Evolutionary conservation across 164 flowering plant genomes (phyloP).

Genomic region (Amborella trichopoda): DNA sequence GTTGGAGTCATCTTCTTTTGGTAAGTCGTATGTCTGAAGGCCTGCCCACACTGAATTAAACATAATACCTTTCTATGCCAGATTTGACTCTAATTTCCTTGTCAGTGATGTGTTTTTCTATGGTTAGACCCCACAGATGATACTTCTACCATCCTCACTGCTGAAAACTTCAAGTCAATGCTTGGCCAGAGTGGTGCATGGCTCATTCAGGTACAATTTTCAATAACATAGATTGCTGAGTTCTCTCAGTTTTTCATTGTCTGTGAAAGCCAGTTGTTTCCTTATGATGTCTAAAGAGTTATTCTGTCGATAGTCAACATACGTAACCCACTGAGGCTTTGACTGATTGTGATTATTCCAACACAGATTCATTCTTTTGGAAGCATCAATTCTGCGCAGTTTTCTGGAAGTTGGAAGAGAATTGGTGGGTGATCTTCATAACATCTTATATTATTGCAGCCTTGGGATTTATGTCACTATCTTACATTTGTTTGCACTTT

Average conservation of each 20-base stretch:
- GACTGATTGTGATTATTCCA: constrained; percentile 11
- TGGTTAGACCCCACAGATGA: constrained; percentile 24
- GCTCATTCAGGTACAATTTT: constrained; percentile 57
- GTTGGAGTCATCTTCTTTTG: constrained; percentile 30
- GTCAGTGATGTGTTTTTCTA: no score
- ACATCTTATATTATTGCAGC: neutral
- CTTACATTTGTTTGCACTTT: no score
- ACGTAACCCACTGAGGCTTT: no score
- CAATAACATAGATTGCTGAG: no score
- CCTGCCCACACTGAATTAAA: constrained; percentile 4
- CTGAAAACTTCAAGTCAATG: constrained; percentile 29
- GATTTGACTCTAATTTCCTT: no score
- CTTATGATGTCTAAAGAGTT: no score
- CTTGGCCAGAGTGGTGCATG: constrained; percentile 26
- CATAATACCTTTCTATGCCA: no score
- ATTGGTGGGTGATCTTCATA: constrained; percentile 38
- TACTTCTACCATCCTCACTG: constrained; percentile 25
- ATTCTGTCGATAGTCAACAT: no score
- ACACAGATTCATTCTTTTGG: constrained; percentile 67
- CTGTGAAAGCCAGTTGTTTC: no score
- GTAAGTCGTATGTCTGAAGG: constrained; percentile 23
- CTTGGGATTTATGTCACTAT: neutral
- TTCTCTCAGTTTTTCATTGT: no score
- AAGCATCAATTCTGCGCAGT: constrained; percentile 53
- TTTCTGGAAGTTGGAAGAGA: constrained; percentile 50